Conservation (phyloP, 805 yeast genomes). For the Candida sakaeoensis region DNA sequence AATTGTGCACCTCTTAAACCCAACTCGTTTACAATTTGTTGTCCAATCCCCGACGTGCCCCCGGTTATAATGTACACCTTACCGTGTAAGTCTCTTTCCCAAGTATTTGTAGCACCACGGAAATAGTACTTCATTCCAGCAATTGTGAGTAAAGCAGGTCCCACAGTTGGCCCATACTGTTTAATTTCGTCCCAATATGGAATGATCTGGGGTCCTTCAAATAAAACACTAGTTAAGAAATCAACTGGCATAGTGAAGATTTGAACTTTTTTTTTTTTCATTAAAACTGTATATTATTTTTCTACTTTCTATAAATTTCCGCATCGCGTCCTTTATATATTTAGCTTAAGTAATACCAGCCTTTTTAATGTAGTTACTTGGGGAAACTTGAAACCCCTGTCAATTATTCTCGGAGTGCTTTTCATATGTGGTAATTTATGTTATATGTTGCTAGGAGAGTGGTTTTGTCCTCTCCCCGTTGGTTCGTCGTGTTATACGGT, state of each 20-base stretch:
- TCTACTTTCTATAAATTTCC: background rate
- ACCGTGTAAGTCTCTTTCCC: constrained; percentile 93
- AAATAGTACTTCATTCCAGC: constrained; percentile 65
- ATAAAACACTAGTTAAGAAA: constrained; percentile 61
- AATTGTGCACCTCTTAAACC: constrained; percentile 86
- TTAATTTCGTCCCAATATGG: constrained; percentile 71
- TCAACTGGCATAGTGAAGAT: constrained; percentile 70
- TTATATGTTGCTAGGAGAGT: background rate
- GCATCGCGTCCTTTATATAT: background rate
- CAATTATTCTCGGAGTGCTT: background rate
- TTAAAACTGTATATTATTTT: background rate
- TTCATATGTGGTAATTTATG: background rate
- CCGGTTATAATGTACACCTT: constrained; percentile 81
- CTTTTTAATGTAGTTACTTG: background rate
- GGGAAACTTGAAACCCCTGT: no score
- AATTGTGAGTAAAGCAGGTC: constrained; percentile 49
- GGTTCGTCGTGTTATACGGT: background rate
- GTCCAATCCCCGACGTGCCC: constrained; percentile 93
- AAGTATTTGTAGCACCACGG: constrained; percentile 76
- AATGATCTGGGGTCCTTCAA: constrained; percentile 69
- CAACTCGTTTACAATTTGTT: constrained; percentile 65
- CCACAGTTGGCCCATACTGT: constrained; percentile 54
- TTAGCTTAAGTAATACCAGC: background rate
- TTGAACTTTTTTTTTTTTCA: no score
- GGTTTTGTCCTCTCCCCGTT: background rate